phyloP scores from a whole-genome alignment of 176 grass and related monocot species.

The Triticum turgidum region DNA sequence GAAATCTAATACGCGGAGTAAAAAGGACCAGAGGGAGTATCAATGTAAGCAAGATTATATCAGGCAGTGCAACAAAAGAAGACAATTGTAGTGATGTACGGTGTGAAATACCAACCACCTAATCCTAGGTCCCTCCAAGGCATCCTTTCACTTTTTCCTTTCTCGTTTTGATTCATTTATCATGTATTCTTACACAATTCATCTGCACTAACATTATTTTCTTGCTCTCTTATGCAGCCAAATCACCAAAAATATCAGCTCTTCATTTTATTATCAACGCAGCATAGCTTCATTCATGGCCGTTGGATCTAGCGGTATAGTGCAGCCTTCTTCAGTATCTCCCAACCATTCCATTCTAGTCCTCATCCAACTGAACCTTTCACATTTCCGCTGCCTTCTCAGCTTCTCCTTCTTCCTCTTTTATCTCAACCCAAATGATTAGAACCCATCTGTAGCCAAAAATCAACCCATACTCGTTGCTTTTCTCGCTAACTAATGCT shows the following conservation, averaged over 20 bases:
- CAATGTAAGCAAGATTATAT: neutral
- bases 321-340: neutral
- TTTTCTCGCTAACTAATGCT: no score
- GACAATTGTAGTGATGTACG: neutral
- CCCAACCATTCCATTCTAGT: neutral
- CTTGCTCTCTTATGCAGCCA: neutral
- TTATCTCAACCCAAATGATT: no score
- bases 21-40: no score
- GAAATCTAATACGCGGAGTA: no score
- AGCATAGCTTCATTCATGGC: neutral
- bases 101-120: neutral
- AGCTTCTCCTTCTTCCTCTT: no score
- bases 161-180: neutral
- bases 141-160: neutral
- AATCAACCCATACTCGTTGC: no score
- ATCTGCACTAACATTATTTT: neutral
- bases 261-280: neutral
- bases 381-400: neutral
- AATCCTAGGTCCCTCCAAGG: neutral
- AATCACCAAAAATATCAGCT: slow-evolving; percentile 2
- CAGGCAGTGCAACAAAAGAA: neutral
- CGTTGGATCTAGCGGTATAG: neutral
- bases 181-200: neutral
- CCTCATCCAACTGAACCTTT: neutral
- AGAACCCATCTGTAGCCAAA: no score